Evolutionary conservation across 2,329 filamentous ascomycete species (phyloP).

Genomic region (Alternaria ethzedia): DNA sequence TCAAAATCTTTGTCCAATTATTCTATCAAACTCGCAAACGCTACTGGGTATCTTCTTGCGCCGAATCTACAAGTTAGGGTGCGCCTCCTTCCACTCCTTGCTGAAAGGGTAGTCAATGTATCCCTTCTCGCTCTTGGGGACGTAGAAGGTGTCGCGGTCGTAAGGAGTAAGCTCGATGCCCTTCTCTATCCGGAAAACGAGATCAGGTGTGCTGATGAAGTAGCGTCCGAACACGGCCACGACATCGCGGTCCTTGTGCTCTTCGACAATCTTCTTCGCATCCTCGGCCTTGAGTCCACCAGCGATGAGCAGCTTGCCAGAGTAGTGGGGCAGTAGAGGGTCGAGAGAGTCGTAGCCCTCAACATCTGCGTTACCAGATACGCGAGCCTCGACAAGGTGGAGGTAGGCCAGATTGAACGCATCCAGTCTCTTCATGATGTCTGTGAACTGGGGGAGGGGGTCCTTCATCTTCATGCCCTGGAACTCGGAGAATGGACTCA

Average conservation of each 20-base stretch:
- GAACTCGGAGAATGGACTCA: slow-evolving; percentile 67
- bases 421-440: slow-evolving; percentile 61
- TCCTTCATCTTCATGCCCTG: slow-evolving; percentile 70
- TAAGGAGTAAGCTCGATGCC: slow-evolving; percentile 54
- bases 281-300: slow-evolving; percentile 52
- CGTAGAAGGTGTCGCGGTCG: slow-evolving; percentile 56
- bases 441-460: slow-evolving; percentile 67
- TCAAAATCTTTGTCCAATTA: background rate
- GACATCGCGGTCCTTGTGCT: slow-evolving; percentile 54
- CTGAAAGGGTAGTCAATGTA: slow-evolving; percentile 50
- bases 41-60: background rate
- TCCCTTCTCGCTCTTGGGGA: slow-evolving; percentile 40
- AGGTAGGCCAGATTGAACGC: slow-evolving; percentile 59
- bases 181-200: slow-evolving; percentile 54
- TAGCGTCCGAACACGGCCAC: slow-evolving; percentile 56
- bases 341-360: slow-evolving; percentile 29
- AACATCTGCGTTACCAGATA: slow-evolving; percentile 53
- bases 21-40: background rate
- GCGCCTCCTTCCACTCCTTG: slow-evolving; percentile 22
- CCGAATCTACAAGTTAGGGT: background rate
- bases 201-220: slow-evolving; percentile 59
- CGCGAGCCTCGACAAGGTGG: slow-evolving; percentile 63
- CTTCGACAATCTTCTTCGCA: slow-evolving; percentile 46
- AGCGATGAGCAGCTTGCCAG: slow-evolving; percentile 48
- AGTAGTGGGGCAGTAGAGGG: slow-evolving; percentile 32